A percentile compares a stretch with the other conserved stretches of the same genome.
phyloP scores from a whole-genome alignment of 495 filamentous ascomycete species.

The Lineolata rhizophorae region DNA sequence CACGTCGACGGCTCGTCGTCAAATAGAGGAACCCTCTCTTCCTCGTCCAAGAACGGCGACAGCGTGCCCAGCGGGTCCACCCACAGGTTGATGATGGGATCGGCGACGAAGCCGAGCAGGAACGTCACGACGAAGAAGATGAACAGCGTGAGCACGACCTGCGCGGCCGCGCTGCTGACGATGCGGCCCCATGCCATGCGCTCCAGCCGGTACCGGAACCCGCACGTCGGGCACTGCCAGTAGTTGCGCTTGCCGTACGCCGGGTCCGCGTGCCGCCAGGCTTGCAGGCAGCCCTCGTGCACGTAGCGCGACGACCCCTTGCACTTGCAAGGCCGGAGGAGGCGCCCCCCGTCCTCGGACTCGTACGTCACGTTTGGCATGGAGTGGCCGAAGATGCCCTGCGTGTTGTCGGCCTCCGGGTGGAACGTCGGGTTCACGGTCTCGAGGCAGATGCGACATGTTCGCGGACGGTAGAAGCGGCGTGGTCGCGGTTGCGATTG shows the following conservation, averaged over 20 bases:
- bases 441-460: conserved; percentile 86
- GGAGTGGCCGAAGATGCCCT: conserved; percentile 38
- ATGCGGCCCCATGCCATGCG: conserved; percentile 54
- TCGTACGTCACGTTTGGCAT: conserved; percentile 47
- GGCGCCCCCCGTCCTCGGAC: conserved; percentile 57
- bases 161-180: conserved; percentile 43
- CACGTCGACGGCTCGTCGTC: conserved; percentile 30
- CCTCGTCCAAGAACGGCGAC: conserved; percentile 12
- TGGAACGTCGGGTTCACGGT: conserved; percentile 58
- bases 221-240: conserved; percentile 78
- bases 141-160: conserved; percentile 40
- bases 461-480: conserved; percentile 43
- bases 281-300: conserved; percentile 78
- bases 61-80: conserved; percentile 44
- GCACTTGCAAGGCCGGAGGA: conserved; percentile 86
- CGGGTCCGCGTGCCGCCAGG: conserved; percentile 62
- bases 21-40: conserved; percentile 3
- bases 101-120: conserved; percentile 69
- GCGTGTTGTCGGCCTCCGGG: conserved; percentile 33
- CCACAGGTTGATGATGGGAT: conserved; percentile 80
- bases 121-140: conserved; percentile 55
- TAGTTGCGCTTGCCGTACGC: conserved; percentile 42
- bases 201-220: conserved; percentile 62
- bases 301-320: conserved; percentile 85
- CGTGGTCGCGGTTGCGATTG: too few species aligned